Percentiles rank a stretch among this genome's conserved stretches.
These are phyloP conservation scores for Colletotrichum simmondsii DNA, from an alignment of 2,329 filamentous ascomycete species.

Conservation along the genomic window DNA sequence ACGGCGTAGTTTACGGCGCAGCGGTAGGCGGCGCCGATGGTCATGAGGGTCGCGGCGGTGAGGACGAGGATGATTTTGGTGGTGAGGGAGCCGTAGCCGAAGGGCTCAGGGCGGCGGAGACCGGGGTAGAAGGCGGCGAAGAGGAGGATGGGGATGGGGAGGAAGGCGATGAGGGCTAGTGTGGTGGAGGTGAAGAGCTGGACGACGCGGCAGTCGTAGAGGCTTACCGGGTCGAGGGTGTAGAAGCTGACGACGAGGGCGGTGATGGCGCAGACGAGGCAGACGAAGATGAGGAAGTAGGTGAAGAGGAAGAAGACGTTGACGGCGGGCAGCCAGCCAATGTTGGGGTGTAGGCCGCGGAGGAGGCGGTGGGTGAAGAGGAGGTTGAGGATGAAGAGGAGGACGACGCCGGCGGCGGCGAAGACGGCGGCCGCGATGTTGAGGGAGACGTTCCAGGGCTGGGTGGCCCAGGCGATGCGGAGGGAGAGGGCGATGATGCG, in stretches of 20 bases:
- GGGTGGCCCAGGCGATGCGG: conserved; percentile 63
- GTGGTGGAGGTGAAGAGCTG: conserved; percentile 76
- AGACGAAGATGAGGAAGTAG: conserved; percentile 66
- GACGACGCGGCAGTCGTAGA: conserved; percentile 67
- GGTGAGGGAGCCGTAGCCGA: conserved; percentile 72
- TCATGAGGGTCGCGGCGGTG: conserved; percentile 67
- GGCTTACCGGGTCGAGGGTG: conserved; percentile 65
- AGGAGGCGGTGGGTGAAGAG: conserved; percentile 81
- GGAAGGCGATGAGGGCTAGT: conserved; percentile 67
- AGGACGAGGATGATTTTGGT: conserved; percentile 75
- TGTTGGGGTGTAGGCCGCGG: conserved; percentile 74
- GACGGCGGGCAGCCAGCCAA: conserved; percentile 74
- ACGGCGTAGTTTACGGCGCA: conserved; percentile 66
- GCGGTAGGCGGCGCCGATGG: conserved; percentile 77
- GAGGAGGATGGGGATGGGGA: conserved; percentile 69
- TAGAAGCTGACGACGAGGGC: conserved; percentile 74
- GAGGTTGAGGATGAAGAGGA: conserved; percentile 83
- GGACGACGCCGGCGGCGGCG: conserved; percentile 77
- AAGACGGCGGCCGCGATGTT: conserved; percentile 75
- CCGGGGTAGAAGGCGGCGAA: conserved; percentile 49
- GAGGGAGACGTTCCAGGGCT: conserved; percentile 51
- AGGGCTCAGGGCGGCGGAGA: conserved; percentile 56
- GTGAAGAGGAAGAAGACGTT: conserved; percentile 65
- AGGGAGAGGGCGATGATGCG: conserved; percentile 62
- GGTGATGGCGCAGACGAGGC: conserved; percentile 74